Percentiles rank a stretch among this genome's conserved stretches.
phyloP scores from a whole-genome alignment of 768 basidiomycete species.

The Auricularia sp. region DNA sequence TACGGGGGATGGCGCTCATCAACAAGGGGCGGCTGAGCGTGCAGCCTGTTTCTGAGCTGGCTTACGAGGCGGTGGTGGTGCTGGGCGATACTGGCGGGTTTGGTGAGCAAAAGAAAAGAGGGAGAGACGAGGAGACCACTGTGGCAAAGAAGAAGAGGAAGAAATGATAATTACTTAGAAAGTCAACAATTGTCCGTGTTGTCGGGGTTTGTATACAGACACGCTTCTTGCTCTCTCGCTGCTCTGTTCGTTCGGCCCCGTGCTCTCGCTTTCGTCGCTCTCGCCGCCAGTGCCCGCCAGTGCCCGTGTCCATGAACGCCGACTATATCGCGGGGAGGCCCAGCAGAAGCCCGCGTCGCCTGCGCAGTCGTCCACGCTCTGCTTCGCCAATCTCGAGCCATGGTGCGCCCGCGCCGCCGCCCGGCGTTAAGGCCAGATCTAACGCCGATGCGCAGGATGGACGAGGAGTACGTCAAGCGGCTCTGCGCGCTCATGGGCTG shows the following conservation, averaged over 20 bases:
- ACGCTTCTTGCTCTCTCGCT: conserved; percentile 2
- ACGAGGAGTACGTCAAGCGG: conserved; percentile 87
- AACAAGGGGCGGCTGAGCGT: conserved; percentile 79
- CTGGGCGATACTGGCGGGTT: conserved; percentile 74
- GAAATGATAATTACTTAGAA: too few species aligned
- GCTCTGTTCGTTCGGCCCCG: neutral
- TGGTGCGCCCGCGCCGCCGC: conserved; percentile 33
- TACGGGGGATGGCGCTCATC: conserved; percentile 75
- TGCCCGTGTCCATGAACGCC: neutral
- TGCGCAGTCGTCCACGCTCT: conserved; percentile 39
- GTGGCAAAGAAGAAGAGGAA: too few species aligned
- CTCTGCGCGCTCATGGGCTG: conserved; percentile 82
- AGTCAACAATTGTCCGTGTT: neutral
- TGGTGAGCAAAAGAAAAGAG: conserved; percentile 26
- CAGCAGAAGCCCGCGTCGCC: conserved; percentile 17
- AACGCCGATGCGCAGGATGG: conserved; percentile 39
- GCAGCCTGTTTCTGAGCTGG: conserved; percentile 58
- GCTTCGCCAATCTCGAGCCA: conserved; percentile 82
- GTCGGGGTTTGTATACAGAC: conserved; percentile 2
- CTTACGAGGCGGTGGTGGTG: conserved; percentile 51
- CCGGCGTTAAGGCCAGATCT: neutral
- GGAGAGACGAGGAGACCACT: neutral
- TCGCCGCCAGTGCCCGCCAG: neutral
- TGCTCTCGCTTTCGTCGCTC: neutral
- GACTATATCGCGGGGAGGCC: neutral